A percentile compares a stretch with the other conserved stretches of the same genome.
phyloP scores from a whole-genome alignment of 2,329 filamentous ascomycete species.

The Talaromyces sp. region DNA sequence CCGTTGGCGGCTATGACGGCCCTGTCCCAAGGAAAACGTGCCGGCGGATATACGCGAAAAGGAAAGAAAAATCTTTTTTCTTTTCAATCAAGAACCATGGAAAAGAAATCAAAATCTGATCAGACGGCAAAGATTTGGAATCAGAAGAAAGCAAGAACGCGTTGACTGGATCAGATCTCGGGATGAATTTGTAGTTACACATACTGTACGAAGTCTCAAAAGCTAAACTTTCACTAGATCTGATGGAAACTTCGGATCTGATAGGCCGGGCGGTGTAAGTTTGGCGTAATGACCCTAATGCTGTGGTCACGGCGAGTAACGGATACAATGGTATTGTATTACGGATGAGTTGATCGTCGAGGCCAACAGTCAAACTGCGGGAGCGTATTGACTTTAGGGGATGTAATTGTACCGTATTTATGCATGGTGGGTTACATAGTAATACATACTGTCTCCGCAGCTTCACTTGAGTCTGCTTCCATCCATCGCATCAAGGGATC shows the following conservation, averaged over 20 bases:
- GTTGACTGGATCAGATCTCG: not conserved
- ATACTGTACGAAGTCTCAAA: no score
- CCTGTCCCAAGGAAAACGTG: conserved; percentile 1
- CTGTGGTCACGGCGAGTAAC: not conserved
- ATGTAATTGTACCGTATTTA: not conserved
- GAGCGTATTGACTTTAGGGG: not conserved
- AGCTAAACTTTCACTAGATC: not conserved
- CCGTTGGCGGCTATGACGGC: not conserved
- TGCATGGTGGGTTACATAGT: not conserved
- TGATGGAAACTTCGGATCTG: not conserved
- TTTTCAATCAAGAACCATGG: not conserved
- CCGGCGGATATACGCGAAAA: not conserved
- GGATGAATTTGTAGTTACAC: not conserved
- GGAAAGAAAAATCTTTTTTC: not conserved
- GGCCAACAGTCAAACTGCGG: not conserved
- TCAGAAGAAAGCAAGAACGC: not conserved
- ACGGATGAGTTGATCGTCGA: not conserved
- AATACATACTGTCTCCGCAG: not conserved
- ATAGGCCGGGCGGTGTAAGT: conserved; percentile 1
- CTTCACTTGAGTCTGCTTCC: not conserved
- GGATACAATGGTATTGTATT: not conserved
- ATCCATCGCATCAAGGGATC: not conserved
- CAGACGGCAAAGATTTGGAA: not conserved
- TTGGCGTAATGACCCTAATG: not conserved
- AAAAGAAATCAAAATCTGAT: not conserved